Percentiles rank a stretch among this genome's conserved stretches.
Evolutionary conservation across 257 asterid species (phyloP).

Genomic region (Primulina eburnea): DNA sequence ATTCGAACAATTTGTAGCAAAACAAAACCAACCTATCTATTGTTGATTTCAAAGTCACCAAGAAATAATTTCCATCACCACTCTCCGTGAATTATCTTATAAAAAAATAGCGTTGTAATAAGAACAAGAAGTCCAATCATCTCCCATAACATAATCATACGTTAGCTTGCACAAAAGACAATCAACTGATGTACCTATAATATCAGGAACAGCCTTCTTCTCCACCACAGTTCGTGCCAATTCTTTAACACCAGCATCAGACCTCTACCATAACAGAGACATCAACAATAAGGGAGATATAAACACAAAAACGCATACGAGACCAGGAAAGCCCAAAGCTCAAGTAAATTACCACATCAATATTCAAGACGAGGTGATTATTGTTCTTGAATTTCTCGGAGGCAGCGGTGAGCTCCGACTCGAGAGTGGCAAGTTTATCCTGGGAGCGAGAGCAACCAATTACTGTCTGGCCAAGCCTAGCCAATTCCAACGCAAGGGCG

Average conservation of each 20-base stretch:
- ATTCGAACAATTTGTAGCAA: constrained; percentile 1
- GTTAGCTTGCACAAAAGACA: background rate
- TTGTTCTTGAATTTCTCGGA: constrained; percentile 37
- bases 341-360: constrained; percentile 65
- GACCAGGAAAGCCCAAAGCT: background rate
- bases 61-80: constrained; percentile 11
- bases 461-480: constrained; percentile 80
- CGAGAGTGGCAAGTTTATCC: constrained; percentile 67
- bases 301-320: background rate
- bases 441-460: constrained; percentile 90
- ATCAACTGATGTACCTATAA: constrained; percentile 49
- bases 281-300: background rate
- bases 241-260: constrained; percentile 72
- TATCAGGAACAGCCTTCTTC: constrained; percentile 80
- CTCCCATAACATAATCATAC: constrained; percentile 3
- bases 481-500: constrained; percentile 87
- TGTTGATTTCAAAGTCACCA: background rate
- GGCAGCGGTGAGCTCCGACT: constrained; percentile 59
- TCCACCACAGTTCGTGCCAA: constrained; percentile 66
- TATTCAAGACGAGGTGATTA: constrained; percentile 64
- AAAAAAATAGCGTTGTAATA: background rate
- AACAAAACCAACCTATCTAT: background rate
- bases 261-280: constrained; percentile 41
- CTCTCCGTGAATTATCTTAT: background rate
- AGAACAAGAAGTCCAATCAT: constrained; percentile 2